Percentiles rank a stretch among this genome's conserved stretches.
Evolutionary conservation across 805 yeast species (phyloP).

Genomic region (Yamadazyma sp.): DNA sequence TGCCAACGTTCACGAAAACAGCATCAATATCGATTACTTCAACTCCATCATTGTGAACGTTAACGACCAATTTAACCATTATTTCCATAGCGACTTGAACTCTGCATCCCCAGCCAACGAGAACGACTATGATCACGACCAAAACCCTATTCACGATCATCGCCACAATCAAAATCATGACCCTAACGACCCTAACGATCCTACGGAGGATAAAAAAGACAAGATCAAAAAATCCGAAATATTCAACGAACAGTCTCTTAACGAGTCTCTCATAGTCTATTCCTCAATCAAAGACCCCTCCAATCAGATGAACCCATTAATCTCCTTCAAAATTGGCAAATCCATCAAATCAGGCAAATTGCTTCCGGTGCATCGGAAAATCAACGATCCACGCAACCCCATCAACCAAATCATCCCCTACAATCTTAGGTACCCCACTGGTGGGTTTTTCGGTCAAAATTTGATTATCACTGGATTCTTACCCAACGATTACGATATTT

Average conservation of each 20-base stretch:
- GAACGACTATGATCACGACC: no score
- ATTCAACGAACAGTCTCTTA: background rate
- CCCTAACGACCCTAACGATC: conserved; percentile 3
- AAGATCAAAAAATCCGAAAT: background rate
- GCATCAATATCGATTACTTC: conserved; percentile 31
- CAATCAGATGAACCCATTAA: conserved; percentile 27
- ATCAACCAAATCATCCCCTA: conserved; percentile 39
- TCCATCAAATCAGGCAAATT: conserved; percentile 30
- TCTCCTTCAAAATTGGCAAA: conserved; percentile 36
- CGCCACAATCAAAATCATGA: background rate
- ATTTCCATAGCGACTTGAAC: conserved; percentile 7
- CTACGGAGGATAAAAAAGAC: conserved; percentile 4
- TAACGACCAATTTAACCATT: conserved; percentile 17
- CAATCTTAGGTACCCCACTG: conserved; percentile 53
- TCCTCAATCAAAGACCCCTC: conserved; percentile 25
- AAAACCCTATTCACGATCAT: background rate
- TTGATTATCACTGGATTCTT: conserved; percentile 60
- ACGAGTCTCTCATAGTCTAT: conserved; percentile 31
- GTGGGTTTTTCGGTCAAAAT: conserved; percentile 67
- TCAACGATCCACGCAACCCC: conserved; percentile 3
- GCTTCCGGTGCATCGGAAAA: conserved; percentile 31
- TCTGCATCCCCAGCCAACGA: conserved; percentile 3
- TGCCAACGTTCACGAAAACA: conserved; percentile 16
- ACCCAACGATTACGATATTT: conserved; percentile 47
- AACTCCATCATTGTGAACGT: conserved; percentile 36